These are phyloP conservation scores for Plasmodium ovale DNA, from an alignment of 169 alveolate genomes.

Conservation along the genomic window DNA sequence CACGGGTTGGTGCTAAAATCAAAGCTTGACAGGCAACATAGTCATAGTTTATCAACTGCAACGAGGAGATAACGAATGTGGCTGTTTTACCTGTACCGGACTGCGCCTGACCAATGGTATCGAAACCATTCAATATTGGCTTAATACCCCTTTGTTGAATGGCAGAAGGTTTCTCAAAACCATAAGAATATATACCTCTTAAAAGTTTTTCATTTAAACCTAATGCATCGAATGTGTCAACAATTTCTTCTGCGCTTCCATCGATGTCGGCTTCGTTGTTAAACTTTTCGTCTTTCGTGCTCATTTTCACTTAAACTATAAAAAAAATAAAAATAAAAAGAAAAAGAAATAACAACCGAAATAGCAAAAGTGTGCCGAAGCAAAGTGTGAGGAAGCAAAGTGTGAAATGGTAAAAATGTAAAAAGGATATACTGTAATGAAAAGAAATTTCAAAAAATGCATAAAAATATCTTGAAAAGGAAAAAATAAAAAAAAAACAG, in stretches of 20 bases:
- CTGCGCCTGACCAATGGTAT: slow-evolving; percentile 97
- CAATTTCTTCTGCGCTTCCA: slow-evolving; percentile 80
- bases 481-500: too few species aligned
- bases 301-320: slow-evolving; percentile 57
- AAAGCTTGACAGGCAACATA: slow-evolving; percentile 92
- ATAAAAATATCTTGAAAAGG: too few species aligned
- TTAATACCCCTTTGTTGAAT: slow-evolving; percentile 99
- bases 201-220: slow-evolving; percentile 96
- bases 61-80: slow-evolving; percentile 97
- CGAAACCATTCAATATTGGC: slow-evolving; percentile 98
- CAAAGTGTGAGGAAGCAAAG: too few species aligned
- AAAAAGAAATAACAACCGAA: not conserved
- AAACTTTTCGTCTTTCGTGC: slow-evolving; percentile 73
- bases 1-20: slow-evolving; percentile 98
- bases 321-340: slow-evolving; percentile 2
- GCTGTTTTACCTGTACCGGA: slow-evolving; percentile 99
- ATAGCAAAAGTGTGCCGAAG: too few species aligned
- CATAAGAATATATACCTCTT: slow-evolving; percentile 98
- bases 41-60: slow-evolving; percentile 92
- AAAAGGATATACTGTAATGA: too few species aligned
- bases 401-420: too few species aligned
- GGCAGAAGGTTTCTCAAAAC: slow-evolving; percentile 99
- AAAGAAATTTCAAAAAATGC: too few species aligned
- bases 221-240: slow-evolving; percentile 94
- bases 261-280: slow-evolving; percentile 74